Evolutionary conservation across 495 filamentous ascomycete genomes (phyloP).

Genomic region (Penicillium egyptiacum): DNA sequence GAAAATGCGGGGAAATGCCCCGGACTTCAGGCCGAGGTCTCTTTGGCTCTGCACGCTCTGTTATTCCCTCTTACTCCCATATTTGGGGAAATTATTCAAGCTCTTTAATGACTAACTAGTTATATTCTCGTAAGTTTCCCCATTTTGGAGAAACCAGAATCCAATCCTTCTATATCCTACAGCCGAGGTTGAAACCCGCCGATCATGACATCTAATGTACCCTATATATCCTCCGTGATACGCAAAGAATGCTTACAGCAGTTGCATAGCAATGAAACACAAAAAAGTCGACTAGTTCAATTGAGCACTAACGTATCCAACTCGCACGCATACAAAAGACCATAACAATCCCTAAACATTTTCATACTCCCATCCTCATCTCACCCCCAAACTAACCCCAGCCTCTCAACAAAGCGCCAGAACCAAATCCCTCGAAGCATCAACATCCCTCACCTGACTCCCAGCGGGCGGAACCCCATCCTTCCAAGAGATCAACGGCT

Average conservation of each 20-base stretch:
- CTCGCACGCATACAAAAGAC: background rate
- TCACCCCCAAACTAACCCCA: background rate
- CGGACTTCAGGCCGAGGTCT: slow-evolving; percentile 28
- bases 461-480: slow-evolving; percentile 51
- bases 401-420: slow-evolving; percentile 35
- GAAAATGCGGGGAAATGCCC: slow-evolving; percentile 26
- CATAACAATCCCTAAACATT: background rate
- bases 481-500: slow-evolving; percentile 48
- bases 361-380: background rate
- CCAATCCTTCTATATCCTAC: background rate
- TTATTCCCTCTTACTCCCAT: background rate
- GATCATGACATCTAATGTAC: slow-evolving; percentile 7
- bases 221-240: background rate
- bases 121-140: background rate
- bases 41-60: too few species aligned
- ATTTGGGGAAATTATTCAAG: background rate
- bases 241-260: too few species aligned
- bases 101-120: too few species aligned
- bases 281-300: background rate
- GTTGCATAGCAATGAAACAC: background rate
- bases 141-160: background rate
- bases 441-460: slow-evolving; percentile 46
- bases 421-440: slow-evolving; percentile 33
- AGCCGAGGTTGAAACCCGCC: slow-evolving; percentile 2
- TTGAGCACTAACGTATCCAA: background rate